Evolutionary conservation across 2,329 filamentous ascomycete genomes (phyloP).

Genomic region (Immersiporthe knoxdaviesiana): DNA sequence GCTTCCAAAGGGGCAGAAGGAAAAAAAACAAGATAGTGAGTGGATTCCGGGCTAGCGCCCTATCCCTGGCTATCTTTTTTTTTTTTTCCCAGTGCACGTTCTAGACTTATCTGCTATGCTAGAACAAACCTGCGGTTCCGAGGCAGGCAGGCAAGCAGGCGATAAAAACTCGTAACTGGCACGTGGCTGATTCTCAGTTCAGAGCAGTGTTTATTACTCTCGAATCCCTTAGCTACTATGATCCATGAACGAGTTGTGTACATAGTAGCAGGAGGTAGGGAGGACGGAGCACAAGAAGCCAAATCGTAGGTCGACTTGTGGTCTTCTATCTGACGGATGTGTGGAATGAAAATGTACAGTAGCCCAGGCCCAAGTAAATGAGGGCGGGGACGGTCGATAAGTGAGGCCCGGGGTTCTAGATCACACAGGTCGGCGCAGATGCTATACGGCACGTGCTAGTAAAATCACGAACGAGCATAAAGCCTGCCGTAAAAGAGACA

Average conservation of each 20-base stretch:
- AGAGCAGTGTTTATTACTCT: not conserved
- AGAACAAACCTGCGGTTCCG: not conserved
- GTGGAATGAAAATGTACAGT: not conserved
- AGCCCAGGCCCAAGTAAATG: not conserved
- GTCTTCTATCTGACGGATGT: not conserved
- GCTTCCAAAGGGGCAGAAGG: not conserved
- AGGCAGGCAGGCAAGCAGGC: no score
- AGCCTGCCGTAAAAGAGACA: not conserved
- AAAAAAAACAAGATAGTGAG: no score
- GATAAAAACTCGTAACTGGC: not conserved
- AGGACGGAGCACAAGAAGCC: not conserved
- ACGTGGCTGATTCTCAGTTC: not conserved
- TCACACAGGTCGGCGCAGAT: not conserved
- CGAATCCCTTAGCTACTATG: not conserved
- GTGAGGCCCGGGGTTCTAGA: not conserved
- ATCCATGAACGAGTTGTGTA: not conserved
- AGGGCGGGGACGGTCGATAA: not conserved
- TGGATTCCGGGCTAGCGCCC: not conserved
- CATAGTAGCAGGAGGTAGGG: not conserved
- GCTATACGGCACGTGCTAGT: not conserved
- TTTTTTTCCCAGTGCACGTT: not conserved
- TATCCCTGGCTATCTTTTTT: not conserved
- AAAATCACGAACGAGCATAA: not conserved
- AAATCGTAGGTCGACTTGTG: not conserved
- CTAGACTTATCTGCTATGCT: not conserved